Conservation (phyloP, 75 land plant genomes). For the Cunninghamia lanceolata region DNA sequence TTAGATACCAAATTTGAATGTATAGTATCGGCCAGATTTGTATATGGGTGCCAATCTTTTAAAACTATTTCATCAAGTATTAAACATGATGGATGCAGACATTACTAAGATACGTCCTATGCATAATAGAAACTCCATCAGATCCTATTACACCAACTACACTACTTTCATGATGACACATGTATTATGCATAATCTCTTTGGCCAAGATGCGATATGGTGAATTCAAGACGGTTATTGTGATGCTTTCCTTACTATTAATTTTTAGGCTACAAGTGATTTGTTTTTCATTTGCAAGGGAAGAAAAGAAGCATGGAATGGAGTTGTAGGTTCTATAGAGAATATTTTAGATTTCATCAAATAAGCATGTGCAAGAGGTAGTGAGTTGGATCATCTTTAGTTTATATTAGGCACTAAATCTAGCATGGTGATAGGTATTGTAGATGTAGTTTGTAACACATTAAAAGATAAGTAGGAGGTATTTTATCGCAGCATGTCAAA, state of each 20-base stretch:
- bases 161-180: constrained; percentile 89
- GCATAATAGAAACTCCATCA: constrained; percentile 65
- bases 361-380: too few species aligned
- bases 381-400: too few species aligned
- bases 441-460: constrained; percentile 56
- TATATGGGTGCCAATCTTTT: constrained; percentile 97
- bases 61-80: constrained; percentile 81
- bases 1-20: constrained; percentile 68
- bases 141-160: constrained; percentile 66
- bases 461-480: too few species aligned
- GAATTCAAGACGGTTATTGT: constrained; percentile 73
- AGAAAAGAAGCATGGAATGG: constrained; percentile 91
- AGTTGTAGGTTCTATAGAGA: constrained; percentile 93
- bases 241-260: constrained; percentile 93
- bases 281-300: constrained; percentile 96
- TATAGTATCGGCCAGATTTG: constrained; percentile 97
- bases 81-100: constrained; percentile 74
- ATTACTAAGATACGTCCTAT: constrained; percentile 78
- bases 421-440: too few species aligned
- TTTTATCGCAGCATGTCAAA: too few species aligned
- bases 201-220: constrained; percentile 83
- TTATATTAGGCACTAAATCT: too few species aligned
- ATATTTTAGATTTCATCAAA: constrained; percentile 89
- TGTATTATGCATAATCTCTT: constrained; percentile 91
- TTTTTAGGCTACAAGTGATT: constrained; percentile 96